Conservation (phyloP, 306 rosid genomes). For the Luffa acutangula region DNA sequence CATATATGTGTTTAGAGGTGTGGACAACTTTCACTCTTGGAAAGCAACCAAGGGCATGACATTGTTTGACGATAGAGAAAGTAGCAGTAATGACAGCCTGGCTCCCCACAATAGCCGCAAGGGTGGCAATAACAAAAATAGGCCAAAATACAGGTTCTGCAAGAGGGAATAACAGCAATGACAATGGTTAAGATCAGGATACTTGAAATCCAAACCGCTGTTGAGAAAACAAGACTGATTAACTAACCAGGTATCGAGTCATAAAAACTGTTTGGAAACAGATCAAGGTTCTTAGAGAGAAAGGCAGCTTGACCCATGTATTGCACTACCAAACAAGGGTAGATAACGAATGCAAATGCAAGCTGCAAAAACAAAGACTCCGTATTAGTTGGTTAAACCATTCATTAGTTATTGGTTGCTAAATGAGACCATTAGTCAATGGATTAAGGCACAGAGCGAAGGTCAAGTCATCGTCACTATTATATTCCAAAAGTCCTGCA, state of each 20-base stretch:
- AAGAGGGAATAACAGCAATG: constrained; percentile 13
- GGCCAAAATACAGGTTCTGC: constrained; percentile 78
- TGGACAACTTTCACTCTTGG: constrained; percentile 87
- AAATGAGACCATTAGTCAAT: background rate
- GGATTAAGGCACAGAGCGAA: background rate
- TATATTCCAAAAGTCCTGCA: background rate
- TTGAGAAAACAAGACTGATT: constrained; percentile 4
- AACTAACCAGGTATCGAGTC: constrained; percentile 72
- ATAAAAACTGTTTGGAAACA: constrained; percentile 40
- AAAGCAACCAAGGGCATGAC: constrained; percentile 91
- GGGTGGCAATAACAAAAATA: constrained; percentile 64
- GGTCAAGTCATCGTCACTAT: background rate
- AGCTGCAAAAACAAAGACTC: constrained; percentile 40
- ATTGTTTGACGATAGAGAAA: constrained; percentile 78
- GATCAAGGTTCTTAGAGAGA: constrained; percentile 40
- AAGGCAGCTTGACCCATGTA: constrained; percentile 95
- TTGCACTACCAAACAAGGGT: constrained; percentile 82
- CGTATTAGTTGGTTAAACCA: background rate
- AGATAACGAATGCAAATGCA: constrained; percentile 61
- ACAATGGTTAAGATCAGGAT: constrained; percentile 9
- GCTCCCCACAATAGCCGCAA: constrained; percentile 86
- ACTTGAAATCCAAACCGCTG: background rate
- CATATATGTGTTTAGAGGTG: constrained; percentile 69
- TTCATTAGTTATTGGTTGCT: background rate
- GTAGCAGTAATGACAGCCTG: constrained; percentile 88